A percentile compares a stretch with the other conserved stretches of the same genome.
Conservation (phyloP, 2,329 filamentous ascomycete genomes). For the Aspergillus intermedius region DNA sequence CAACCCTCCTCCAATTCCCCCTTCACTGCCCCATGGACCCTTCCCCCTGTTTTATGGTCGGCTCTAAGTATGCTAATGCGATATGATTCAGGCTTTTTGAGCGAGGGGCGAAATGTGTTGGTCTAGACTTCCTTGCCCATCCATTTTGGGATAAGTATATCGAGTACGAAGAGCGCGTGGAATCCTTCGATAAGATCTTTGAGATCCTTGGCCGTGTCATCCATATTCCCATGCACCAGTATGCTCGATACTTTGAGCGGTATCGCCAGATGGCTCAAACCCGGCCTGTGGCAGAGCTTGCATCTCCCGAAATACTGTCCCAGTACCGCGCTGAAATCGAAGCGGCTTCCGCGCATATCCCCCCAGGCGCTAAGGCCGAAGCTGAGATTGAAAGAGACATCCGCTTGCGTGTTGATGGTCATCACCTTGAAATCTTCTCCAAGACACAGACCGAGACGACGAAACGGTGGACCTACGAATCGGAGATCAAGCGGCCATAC, state of each 20-base stretch:
- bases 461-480: constrained; percentile 91
- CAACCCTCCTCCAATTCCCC: constrained; percentile 30
- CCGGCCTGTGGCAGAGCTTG: constrained; percentile 66
- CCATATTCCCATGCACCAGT: constrained; percentile 90
- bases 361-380: constrained; percentile 52
- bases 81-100: constrained; percentile 69
- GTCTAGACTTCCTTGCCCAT: constrained; percentile 87
- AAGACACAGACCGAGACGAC: constrained; percentile 80
- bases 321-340: constrained; percentile 68
- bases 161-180: constrained; percentile 88
- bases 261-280: constrained; percentile 71
- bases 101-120: constrained; percentile 74
- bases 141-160: constrained; percentile 99
- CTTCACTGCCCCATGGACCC: constrained; percentile 25
- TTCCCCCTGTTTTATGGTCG: constrained; percentile 7
- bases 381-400: constrained; percentile 78
- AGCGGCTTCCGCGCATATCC: constrained; percentile 38
- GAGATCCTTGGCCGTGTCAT: constrained; percentile 75
- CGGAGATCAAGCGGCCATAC: constrained; percentile 90
- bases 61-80: constrained; percentile 34
- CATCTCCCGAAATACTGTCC: constrained; percentile 59
- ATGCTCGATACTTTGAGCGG: constrained; percentile 87
- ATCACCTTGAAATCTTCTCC: constrained; percentile 74
- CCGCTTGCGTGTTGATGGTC: constrained; percentile 68
- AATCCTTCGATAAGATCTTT: constrained; percentile 78